Conservation (phyloP, 176 grass and related monocot species). For the Raddia distichophylla region DNA sequence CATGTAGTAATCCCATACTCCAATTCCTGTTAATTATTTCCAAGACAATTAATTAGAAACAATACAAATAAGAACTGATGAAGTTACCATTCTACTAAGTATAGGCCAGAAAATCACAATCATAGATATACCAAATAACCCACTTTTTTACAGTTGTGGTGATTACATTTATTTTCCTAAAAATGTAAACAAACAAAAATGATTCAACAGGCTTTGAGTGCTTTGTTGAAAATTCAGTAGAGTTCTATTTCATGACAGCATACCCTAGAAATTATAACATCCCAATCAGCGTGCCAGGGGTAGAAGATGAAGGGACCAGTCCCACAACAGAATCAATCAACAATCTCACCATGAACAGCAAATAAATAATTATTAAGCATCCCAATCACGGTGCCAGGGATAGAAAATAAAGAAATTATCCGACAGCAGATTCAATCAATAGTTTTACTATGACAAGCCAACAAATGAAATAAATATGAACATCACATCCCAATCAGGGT, state of each 20-base stretch:
- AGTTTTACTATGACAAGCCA: neutral
- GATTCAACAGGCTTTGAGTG: neutral
- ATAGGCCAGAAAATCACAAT: slow-evolving; percentile 24
- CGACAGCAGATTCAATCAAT: neutral
- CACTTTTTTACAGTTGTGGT: slow-evolving; percentile 1
- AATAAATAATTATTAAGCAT: neutral
- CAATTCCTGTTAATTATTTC: slow-evolving; percentile 36
- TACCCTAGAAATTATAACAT: slow-evolving; percentile 6
- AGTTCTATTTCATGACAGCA: neutral
- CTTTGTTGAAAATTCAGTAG: slow-evolving; percentile 4
- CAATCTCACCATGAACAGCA: neutral
- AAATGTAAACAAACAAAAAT: slow-evolving; percentile 23
- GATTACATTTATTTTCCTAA: slow-evolving; percentile 21
- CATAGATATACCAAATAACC: neutral
- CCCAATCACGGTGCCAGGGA: neutral
- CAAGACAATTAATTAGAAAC: slow-evolving; percentile 27
- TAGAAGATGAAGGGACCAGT: neutral
- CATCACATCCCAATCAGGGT: neutral
- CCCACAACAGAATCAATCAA: neutral
- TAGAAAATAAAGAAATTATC: neutral
- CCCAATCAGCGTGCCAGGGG: neutral
- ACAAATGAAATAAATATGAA: neutral
- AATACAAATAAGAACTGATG: slow-evolving; percentile 32
- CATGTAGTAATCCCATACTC: slow-evolving; percentile 22
- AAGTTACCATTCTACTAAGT: slow-evolving; percentile 17